Base-by-base conservation (phyloP, 306 rosid genomes). In the Vigna unguiculata region DNA sequence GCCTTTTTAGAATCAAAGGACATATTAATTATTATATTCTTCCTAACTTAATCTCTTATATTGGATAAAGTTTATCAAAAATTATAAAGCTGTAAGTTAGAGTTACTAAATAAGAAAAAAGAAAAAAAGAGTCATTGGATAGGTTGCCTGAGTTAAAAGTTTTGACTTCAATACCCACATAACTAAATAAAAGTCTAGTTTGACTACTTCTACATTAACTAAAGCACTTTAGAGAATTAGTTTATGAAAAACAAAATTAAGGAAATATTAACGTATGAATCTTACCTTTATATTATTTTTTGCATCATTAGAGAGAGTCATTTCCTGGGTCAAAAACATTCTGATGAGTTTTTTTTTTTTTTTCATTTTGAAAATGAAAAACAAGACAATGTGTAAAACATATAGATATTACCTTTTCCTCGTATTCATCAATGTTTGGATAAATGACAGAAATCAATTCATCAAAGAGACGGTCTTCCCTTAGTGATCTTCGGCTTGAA, bases 401-500 rank as follows among this genome's bases (percentile, higher is more conserved):
- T 55, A 67, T 25, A 20, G 21, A 38, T 24, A 16, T 62, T 72
- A 80, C 83, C 96, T 85, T 87, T 73, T 86, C 87, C 82, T 91
- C 97, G 20, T 88, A 91, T 80, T 88, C 85, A 53, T 91, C 95
- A 77, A 90, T 91, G 69, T 91, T 82, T 6, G 95, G 93, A 88
- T 74, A 88, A 9, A 91, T 55, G 69, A 80, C 78, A 40, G 86
- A 66, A 71, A 90, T 90, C 70, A 90, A 75, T 57, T 83, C 68
- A 77, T 91, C 97, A 61, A 85, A 91, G 46, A 88, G 85, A 5
- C 91, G 89, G 53, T 91, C 97, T 61, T 88, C 93, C 78, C 95
- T 90, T 51, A 90, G 55, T 49, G 97, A 91, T 61, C 95, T 89
- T 22, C 95, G 93, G 76, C 97, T 91, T 57, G 97, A 94, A 81